Evolutionary conservation across 192 early-diverging fungal species (phyloP).

Genomic region (Backusella mclennaniae): DNA sequence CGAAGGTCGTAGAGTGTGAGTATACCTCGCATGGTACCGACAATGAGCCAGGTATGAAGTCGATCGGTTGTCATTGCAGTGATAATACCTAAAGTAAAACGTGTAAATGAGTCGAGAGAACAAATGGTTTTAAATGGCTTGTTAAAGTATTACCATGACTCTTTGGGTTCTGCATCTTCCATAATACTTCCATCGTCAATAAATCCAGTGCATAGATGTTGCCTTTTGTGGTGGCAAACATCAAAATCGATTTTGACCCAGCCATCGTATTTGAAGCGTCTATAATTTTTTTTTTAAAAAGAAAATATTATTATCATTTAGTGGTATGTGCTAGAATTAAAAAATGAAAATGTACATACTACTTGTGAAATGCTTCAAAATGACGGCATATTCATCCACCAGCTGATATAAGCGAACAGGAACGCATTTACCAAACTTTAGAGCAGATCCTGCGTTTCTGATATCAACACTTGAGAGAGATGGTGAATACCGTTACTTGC

Average conservation of each 20-base stretch:
- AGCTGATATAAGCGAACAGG: conserved; percentile 55
- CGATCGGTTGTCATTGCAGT: conserved; percentile 68
- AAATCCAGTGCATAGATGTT: conserved; percentile 71
- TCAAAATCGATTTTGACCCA: conserved; percentile 63
- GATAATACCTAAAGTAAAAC: conserved; percentile 48
- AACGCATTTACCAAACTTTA: conserved; percentile 65
- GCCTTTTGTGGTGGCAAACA: conserved; percentile 72
- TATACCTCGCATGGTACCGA: conserved; percentile 76
- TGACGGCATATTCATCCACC: conserved; percentile 57
- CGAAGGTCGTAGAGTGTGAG: conserved; percentile 78
- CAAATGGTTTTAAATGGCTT: background rate
- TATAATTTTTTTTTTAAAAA: background rate
- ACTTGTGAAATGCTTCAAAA: conserved; percentile 68
- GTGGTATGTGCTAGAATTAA: background rate
- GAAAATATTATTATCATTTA: background rate
- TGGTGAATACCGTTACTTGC: background rate
- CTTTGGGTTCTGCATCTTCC: conserved; percentile 56
- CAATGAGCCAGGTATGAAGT: conserved; percentile 61
- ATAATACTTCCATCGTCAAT: conserved; percentile 65
- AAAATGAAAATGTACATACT: conserved; percentile 36
- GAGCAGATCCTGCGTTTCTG: conserved; percentile 30
- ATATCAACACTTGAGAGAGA: conserved; percentile 49
- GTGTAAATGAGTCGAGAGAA: background rate
- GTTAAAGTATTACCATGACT: conserved; percentile 45
- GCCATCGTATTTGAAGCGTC: conserved; percentile 35